phyloP scores from a whole-genome alignment of 495 filamentous ascomycete genomes.

The Penicillium verhagenii region DNA sequence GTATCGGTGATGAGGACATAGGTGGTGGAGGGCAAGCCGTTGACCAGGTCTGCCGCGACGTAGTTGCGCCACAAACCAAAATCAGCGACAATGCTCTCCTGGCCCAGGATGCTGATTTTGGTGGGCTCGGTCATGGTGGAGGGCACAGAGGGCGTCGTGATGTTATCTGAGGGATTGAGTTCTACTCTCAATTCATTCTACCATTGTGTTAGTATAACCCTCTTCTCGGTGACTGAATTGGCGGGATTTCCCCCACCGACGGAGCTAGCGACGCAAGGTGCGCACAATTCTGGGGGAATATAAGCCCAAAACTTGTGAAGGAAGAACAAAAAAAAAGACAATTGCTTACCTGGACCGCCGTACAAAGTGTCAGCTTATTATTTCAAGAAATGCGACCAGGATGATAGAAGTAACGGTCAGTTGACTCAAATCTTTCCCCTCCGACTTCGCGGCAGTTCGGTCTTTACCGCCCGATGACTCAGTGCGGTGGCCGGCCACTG shows the following conservation, averaged over 20 bases:
- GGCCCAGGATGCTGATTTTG: conserved; percentile 57
- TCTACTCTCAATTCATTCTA: conserved; percentile 42
- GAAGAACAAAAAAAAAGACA: background rate
- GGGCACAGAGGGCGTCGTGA: conserved; percentile 3
- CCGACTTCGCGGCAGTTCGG: conserved; percentile 37
- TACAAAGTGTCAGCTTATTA: conserved; percentile 15
- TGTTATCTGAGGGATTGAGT: conserved; percentile 1
- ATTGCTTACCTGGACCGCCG: conserved; percentile 19
- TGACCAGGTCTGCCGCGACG: conserved; percentile 78
- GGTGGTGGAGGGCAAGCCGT: conserved; percentile 75
- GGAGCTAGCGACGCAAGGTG: conserved; percentile 24
- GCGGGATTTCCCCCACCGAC: conserved; percentile 18
- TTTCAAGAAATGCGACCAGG: conserved; percentile 12
- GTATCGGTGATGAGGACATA: conserved; percentile 97
- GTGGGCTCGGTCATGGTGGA: conserved; percentile 42
- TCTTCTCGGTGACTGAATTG: conserved; percentile 5
- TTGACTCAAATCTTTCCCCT: conserved; percentile 33
- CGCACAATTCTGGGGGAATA: conserved; percentile 4
- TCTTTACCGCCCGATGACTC: conserved; percentile 25
- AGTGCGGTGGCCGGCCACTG: too few relatives aligned
- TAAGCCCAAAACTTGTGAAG: background rate
- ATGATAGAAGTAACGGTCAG: conserved; percentile 13
- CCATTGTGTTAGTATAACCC: conserved; percentile 13
- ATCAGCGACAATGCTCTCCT: conserved; percentile 85
- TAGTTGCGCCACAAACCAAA: conserved; percentile 86